Base-by-base conservation (phyloP, 169 alveolate genomes). In the Theileria annulata region DNA sequence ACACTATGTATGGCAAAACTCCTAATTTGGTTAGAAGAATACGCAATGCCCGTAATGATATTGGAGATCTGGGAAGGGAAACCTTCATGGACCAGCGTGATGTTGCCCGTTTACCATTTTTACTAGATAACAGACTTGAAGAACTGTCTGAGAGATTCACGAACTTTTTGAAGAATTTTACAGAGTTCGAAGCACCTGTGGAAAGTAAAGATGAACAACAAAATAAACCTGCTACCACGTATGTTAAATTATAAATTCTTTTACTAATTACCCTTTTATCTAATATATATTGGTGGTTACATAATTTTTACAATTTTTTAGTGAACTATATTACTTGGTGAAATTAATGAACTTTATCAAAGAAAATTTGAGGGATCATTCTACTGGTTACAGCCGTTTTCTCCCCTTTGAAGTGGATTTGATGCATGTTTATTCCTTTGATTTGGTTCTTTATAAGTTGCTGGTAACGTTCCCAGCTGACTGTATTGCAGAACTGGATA, bases 391-490 rank as follows among this genome's bases (percentile, higher is more conserved):
- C 48, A 56, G 49, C 12, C 25, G 37, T 15, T 62, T 23, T 37
- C 48, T 30, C 51, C 49, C 71, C 10, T 91, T 85, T 60, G 92
- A 87, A 72, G 88, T 96, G 21, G 96, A 96, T 88, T 87, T 98
- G 72, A 85, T 86, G 35, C 98, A 97, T 78, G 74, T 97, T 0
- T 81, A 77, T 64, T 90, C 92, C 68, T 94, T 86, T 80, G 96
- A 97, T 80, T 80, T 84, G 74, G 75, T 74, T 49, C 86, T 97
- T 42, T 96, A 96, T 84, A 82, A 91, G 75, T 92, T 95, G 86
- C 79, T 97, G 42, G 90, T 93, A 31, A 93, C 93, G 75, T 97
- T 93, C 85, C 99, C 99, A 17, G 93, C 98, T 23, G 99, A 97
- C 64, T 92, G 96, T 66, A 94, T 97, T 60, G 94, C 98, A 48